Base-by-base conservation (phyloP, 129 eudicot species). In the Logfia minima region DNA sequence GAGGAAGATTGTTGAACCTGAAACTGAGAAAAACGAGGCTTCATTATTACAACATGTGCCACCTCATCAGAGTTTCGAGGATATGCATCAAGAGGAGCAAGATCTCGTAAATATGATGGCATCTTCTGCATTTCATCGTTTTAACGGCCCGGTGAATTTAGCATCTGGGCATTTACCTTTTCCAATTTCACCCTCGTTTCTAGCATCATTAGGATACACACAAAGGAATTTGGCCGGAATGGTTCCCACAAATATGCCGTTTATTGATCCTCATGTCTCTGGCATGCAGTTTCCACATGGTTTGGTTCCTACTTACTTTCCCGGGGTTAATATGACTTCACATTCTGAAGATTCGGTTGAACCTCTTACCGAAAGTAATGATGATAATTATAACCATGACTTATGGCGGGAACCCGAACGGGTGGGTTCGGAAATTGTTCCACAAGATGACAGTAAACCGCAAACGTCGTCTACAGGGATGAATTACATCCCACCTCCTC, bases 101-200 rank as follows among this genome's bases (percentile, higher is more conserved):
- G 96, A 91, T 82, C 84, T 86, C 60, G 97, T 88, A 62, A 94
- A 89, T 80, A 87, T 91, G 92, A 89, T 91, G 93, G 93, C 96
- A 41, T 86, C 98, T 84, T 68, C 90, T 71, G 76, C 83, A 26
- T 63, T 89, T 75, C 90, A 91, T 28, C 88, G 89, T 26, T 86
- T 87, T 51, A 86, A 88, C 26, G 89, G 92, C 79, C 97, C 97
- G 0, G 24, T 87, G 70, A 87, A 86, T 80, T 65, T 86, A 65
- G 75, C 86, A 60, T 76, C 92, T 5, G 86, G 82, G 64, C 92
- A 91, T 45, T 70, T 84, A 71, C 97, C 98, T 52, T 85, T 81
- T 80, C 88, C 90, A 6, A 66, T 91, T 45, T 68, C 99, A 0
- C 90, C 91, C 0, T 87, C 96, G 5, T 81, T 89, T 72, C 78